These are phyloP conservation scores for Orbilia brochopaga DNA, from an alignment of 2,329 filamentous ascomycete species.

Conservation along the genomic window DNA sequence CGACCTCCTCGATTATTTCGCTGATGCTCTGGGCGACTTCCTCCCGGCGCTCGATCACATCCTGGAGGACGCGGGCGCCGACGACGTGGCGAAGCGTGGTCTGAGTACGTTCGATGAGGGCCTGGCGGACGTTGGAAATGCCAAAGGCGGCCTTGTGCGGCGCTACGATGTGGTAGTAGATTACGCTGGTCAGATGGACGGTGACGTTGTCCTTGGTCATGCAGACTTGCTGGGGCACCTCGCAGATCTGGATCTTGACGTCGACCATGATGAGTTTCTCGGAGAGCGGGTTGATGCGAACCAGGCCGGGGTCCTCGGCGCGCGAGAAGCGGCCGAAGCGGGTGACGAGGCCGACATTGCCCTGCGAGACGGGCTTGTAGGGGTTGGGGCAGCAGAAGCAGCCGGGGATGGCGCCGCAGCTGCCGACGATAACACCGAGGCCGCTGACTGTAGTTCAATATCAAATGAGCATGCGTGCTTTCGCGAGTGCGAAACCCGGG, in stretches of 20 bases:
- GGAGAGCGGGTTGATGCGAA: constrained; percentile 95
- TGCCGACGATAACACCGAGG: constrained; percentile 76
- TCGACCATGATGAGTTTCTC: constrained; percentile 90
- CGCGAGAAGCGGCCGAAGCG: constrained; percentile 95
- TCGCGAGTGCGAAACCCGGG: no score
- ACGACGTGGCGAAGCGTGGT: constrained; percentile 97
- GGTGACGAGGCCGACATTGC: constrained; percentile 92
- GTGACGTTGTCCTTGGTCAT: constrained; percentile 99
- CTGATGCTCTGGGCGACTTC: constrained; percentile 94
- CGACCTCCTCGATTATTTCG: constrained; percentile 97
- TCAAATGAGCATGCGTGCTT: no score
- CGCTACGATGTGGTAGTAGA: constrained; percentile 97
- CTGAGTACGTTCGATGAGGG: constrained; percentile 96
- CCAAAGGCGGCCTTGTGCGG: constrained; percentile 98
- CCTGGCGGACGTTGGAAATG: constrained; percentile 90
- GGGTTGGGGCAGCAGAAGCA: constrained; percentile 92
- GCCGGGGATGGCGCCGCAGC: constrained; percentile 84
- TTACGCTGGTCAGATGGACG: constrained; percentile 89
- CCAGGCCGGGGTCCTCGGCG: constrained; percentile 92
- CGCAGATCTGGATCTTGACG: constrained; percentile 98
- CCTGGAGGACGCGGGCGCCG: constrained; percentile 91
- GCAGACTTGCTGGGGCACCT: constrained; percentile 94
- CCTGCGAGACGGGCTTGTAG: constrained; percentile 89
- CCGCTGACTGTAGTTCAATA: constrained; percentile 72
- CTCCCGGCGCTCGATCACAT: constrained; percentile 97